Evolutionary conservation across 495 filamentous ascomycete genomes (phyloP), one percentile per base, ranked within the genome.

Genomic region (Neurospora cerealis): DNA sequence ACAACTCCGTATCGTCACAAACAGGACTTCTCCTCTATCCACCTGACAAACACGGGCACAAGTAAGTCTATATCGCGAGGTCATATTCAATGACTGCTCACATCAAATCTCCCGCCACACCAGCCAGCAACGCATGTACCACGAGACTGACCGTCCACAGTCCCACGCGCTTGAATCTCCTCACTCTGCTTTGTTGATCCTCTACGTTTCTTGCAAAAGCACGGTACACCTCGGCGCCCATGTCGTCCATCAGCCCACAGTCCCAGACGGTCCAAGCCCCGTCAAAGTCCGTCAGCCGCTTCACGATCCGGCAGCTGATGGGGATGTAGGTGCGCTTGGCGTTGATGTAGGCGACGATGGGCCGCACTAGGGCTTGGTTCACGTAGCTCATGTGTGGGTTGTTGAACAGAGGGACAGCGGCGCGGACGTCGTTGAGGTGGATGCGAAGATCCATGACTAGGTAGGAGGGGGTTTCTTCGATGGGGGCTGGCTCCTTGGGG

Each of bases 271-370:
- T 97, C 96, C 96, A 99, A 75, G 91, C 92, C 21, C 96, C 96
- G 80, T 99, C 94, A 77, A 98, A 99, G 81, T 99, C 96, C 72
- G 87, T 85, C 11, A 88, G 87, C 3, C 88, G 88, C 83, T 99
- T 99, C 74, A 97, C 92, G 71, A 99, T 92, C 71, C 95, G 92
- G 83, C 96, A 98, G 73, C 91, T 92, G 78, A 99, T 91, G 11
- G 96, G 96, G 69, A 99, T 98, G 79, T 97, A 98, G 0, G 94
- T 95, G 77, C 89, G 91, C 79, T 92, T 89, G 39, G 93, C 93
- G 81, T 99, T 99, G 83, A 99, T 98, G 79, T 98, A 99, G 2
- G 96, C 96, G n/a, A 99, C 96, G 72, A 99, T 99, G 19, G 96
- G 96, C 36, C 96, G 89, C 48, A 98, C 91, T 8, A 99, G 89